A percentile compares a stretch with the other conserved stretches of the same genome.
phyloP scores from a whole-genome alignment of 2,329 filamentous ascomycete species.

The Trichoderma sp. region DNA sequence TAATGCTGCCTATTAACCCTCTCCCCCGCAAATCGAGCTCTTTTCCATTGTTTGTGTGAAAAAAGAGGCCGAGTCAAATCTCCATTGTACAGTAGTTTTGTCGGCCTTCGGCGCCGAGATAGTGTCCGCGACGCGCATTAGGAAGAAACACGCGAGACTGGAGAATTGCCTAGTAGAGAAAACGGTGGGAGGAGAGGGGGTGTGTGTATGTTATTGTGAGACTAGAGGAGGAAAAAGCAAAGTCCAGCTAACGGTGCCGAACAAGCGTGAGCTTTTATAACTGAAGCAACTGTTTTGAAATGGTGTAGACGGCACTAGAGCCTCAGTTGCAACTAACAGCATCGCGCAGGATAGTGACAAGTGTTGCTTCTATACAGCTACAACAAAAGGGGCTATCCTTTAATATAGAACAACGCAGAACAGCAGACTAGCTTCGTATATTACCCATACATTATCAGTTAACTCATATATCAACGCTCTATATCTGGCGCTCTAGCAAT shows the following conservation, averaged over 20 bases:
- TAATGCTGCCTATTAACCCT: neutral
- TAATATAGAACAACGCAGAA: neutral
- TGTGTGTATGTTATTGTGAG: neutral
- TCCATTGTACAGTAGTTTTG: neutral
- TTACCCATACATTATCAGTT: neutral
- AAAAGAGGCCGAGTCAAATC: neutral
- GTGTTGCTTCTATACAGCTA: neutral
- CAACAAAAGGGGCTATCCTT: neutral
- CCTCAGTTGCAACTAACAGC: neutral
- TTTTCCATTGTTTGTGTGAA: neutral
- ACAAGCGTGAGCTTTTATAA: neutral
- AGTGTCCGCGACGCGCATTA: neutral
- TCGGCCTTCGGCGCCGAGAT: neutral
- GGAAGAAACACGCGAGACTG: neutral
- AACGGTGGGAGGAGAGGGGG: neutral
- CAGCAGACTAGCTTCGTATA: neutral
- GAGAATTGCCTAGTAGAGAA: neutral
- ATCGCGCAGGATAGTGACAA: neutral
- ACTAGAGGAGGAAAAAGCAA: neutral
- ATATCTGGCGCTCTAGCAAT: neutral
- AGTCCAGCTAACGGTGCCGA: neutral
- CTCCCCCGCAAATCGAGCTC: neutral
- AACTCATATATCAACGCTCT: slow-evolving; percentile 2
- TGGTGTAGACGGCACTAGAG: neutral
- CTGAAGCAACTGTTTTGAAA: neutral